Conservation (phyloP, 306 rosid species). For the Arachis hypogaea region DNA sequence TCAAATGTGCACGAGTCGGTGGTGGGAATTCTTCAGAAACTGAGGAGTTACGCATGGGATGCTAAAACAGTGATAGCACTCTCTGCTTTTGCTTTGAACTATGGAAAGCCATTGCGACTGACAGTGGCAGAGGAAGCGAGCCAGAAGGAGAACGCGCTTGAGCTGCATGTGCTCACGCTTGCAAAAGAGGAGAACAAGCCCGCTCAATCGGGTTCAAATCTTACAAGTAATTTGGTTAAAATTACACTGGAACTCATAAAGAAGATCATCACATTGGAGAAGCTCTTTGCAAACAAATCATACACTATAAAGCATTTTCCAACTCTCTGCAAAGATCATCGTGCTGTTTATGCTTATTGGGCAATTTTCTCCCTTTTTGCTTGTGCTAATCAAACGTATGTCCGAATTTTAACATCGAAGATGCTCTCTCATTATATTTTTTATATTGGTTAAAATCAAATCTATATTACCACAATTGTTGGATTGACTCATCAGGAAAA, state of each 20-base stretch:
- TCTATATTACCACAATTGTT: too few species aligned
- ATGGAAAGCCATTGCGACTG: slow-evolving; percentile 56
- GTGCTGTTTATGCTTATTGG: slow-evolving; percentile 51
- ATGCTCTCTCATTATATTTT: too few species aligned
- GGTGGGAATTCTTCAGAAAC: too few species aligned
- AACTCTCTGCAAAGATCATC: slow-evolving; percentile 25
- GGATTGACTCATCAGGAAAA: neutral
- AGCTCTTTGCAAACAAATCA: slow-evolving; percentile 1
- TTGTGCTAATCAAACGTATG: slow-evolving; percentile 39
- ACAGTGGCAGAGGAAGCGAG: slow-evolving; percentile 28
- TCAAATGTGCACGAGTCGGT: slow-evolving; percentile 26
- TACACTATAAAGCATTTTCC: slow-evolving; percentile 35
- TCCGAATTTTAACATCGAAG: neutral
- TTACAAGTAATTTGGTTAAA: slow-evolving; percentile 42
- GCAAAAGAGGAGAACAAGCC: slow-evolving; percentile 15
- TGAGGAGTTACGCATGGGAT: slow-evolving; percentile 45
- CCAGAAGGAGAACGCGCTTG: neutral
- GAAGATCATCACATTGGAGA: slow-evolving; percentile 37
- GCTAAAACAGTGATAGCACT: slow-evolving; percentile 58
- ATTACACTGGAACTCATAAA: slow-evolving; percentile 39
- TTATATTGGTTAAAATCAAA: too few species aligned
- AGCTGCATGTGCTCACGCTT: slow-evolving; percentile 16
- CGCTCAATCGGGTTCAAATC: slow-evolving; percentile 23
- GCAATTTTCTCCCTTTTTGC: slow-evolving; percentile 47
- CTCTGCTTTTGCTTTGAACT: slow-evolving; percentile 56